These are phyloP conservation scores for Strobilomyces dryophilus DNA, from an alignment of 768 basidiomycete genomes.

Conservation along the genomic window DNA sequence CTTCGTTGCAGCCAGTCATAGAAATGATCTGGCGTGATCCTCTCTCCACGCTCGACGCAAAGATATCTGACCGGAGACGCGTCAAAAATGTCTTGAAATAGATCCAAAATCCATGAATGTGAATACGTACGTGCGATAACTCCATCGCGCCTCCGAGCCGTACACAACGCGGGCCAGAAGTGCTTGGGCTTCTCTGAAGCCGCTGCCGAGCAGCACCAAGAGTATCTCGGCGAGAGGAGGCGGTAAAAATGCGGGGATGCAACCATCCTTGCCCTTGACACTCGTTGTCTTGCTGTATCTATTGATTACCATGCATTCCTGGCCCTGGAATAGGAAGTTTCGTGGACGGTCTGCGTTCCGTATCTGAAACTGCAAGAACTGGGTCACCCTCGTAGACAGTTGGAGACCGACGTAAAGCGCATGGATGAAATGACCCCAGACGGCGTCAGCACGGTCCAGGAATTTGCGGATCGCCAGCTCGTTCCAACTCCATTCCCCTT, in stretches of 20 bases:
- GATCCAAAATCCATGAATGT: neutral
- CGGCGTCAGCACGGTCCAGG: neutral
- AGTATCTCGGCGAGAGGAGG: neutral
- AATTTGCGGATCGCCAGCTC: neutral
- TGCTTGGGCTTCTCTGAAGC: conserved; percentile 5
- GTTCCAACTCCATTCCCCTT: neutral
- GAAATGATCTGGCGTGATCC: neutral
- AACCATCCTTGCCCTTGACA: neutral
- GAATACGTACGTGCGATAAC: conserved; percentile 1
- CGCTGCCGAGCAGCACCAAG: neutral
- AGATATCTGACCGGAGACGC: neutral
- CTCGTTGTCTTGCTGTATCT: conserved; percentile 10
- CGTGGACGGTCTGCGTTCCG: neutral
- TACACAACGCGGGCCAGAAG: neutral
- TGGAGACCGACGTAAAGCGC: neutral
- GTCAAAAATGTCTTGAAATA: neutral
- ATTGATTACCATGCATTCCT: too few relatives aligned
- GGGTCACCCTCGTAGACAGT: neutral
- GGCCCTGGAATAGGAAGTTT: conserved; percentile 5
- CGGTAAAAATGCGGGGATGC: conserved; percentile 1
- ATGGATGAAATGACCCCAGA: conserved; percentile 1
- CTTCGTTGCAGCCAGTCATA: neutral
- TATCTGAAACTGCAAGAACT: conserved; percentile 4
- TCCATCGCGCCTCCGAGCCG: neutral
- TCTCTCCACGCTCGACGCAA: neutral